Conservation (phyloP, 176 grass and related monocot genomes). For the Dactylis glomerata region DNA sequence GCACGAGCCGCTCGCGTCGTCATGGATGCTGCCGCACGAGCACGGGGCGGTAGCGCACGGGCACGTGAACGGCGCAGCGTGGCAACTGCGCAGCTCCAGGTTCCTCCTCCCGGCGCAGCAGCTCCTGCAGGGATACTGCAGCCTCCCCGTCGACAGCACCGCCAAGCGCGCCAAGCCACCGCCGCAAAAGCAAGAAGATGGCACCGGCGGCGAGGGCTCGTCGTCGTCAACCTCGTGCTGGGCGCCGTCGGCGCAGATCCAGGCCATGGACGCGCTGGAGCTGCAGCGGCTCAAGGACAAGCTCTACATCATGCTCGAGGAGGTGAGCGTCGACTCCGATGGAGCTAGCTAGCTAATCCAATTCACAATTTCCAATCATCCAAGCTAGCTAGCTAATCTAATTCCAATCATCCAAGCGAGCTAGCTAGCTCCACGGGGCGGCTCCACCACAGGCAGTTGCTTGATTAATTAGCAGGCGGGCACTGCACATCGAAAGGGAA, state of each 20-base stretch:
- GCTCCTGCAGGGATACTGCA: conserved; percentile 85
- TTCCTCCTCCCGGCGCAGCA: conserved; percentile 69
- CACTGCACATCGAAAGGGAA: conserved; percentile 15
- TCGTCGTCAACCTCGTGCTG: conserved; percentile 50
- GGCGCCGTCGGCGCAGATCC: conserved; percentile 51
- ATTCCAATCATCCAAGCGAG: not conserved
- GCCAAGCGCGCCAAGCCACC: conserved; percentile 8
- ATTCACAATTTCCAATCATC: not conserved
- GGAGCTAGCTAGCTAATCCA: not conserved
- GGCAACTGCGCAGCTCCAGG: conserved; percentile 56
- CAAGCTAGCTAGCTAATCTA: not conserved
- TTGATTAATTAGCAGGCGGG: conserved; percentile 32
- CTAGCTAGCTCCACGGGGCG: not conserved
- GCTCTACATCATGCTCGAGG: conserved; percentile 87
- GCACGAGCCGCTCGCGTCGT: not conserved
- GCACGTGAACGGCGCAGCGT: conserved; percentile 14
- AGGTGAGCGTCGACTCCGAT: conserved; percentile 49
- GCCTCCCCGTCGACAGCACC: conserved; percentile 33
- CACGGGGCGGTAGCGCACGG: conserved; percentile 17
- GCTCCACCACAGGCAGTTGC: conserved; percentile 1
- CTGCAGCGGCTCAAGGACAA: conserved; percentile 83
- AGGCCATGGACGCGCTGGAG: conserved; percentile 67
- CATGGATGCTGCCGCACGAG: conserved; percentile 19
- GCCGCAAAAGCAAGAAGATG: conserved; percentile 29
- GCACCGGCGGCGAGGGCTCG: conserved; percentile 39